Base-by-base conservation (phyloP, 257 asterid species). In the Plantago major region DNA sequence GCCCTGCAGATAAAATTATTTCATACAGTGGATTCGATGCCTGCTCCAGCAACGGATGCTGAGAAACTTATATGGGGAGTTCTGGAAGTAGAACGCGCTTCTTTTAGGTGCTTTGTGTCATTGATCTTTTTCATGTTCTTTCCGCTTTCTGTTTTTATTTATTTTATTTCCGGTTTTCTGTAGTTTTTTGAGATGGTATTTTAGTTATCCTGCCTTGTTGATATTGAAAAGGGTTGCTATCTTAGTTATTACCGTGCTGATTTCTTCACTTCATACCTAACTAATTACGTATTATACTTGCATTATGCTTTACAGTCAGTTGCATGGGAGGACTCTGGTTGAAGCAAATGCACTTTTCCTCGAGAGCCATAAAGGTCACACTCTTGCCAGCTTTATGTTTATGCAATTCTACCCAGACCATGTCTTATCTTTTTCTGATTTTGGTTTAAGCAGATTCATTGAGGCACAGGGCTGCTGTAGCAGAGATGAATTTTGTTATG, bases 401-500 rank as follows among this genome's bases (percentile, higher is more conserved):
- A 58, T 49, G 62, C 49, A 33, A 18, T 60, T 12, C n/a, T 58
- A 38, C 26, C 33, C 40, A 33, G 40, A 5, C 40, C 1, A 33
- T 7, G 46, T 43, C 62, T 51, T 50, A 28, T 38, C 8, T 62
- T 56, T 55, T 42, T 56, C 28, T 37, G 15, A 28, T 66, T 26
- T 55, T 51, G 11, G 54, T 73, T 60, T 56, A 71, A 73, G 64
- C 84, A 92, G 99, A 83, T 76, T 84, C 95, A 12, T 68, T 89
- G 82, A 74, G 68, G 74, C 95, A 86, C 72, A 89, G 95, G 72
- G 93, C 95, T 48, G 96, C 99, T 59, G 96, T 63, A 46, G 97
- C 99, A 37, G 99, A 92, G 82, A 81, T 89, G 94, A 65, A 81
- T 48, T 75, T 74, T 80, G 79, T 89, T 67, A 69, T 86, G 66